A percentile compares a stretch with the other conserved stretches of the same genome.
Evolutionary conservation across 169 alveolate genomes (phyloP).

Genomic region (Eimeria maxima): DNA sequence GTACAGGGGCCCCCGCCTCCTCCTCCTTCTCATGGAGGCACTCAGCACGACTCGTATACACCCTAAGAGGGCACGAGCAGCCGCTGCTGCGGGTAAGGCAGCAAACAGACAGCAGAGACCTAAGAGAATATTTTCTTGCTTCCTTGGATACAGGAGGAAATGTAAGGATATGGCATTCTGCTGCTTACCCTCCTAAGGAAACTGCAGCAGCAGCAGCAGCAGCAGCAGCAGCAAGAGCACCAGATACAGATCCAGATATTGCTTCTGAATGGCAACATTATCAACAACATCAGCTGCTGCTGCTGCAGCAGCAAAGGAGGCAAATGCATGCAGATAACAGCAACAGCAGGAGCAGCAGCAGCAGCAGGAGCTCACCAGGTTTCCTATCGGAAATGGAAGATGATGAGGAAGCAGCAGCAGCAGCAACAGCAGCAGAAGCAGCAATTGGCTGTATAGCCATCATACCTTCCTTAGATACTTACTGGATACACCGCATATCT

Average conservation of each 20-base stretch:
- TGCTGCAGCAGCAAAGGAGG: not conserved
- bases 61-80: slow-evolving; percentile 5
- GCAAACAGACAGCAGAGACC: slow-evolving; percentile 30
- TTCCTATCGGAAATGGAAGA: not conserved
- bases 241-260: not conserved
- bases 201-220: not conserved
- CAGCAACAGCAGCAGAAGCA: not conserved
- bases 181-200: not conserved
- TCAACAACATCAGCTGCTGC: slow-evolving; percentile 19
- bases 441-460: slow-evolving; percentile 37
- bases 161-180: slow-evolving; percentile 13
- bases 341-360: too few relatives aligned
- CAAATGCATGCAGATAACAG: not conserved
- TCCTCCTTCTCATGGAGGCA: not conserved
- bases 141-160: not conserved
- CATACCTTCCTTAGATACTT: not conserved
- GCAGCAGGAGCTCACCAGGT: not conserved
- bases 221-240: not conserved
- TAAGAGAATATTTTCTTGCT: not conserved
- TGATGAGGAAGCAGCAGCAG: too few relatives aligned
- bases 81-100: slow-evolving; percentile 42
- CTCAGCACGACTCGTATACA: not conserved
- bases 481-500: slow-evolving; percentile 27
- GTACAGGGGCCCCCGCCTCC: too few relatives aligned
- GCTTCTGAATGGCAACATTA: not conserved